Evolutionary conservation across 2,329 filamentous ascomycete genomes (phyloP).

Genomic region (Dactylellina haptotyla): DNA sequence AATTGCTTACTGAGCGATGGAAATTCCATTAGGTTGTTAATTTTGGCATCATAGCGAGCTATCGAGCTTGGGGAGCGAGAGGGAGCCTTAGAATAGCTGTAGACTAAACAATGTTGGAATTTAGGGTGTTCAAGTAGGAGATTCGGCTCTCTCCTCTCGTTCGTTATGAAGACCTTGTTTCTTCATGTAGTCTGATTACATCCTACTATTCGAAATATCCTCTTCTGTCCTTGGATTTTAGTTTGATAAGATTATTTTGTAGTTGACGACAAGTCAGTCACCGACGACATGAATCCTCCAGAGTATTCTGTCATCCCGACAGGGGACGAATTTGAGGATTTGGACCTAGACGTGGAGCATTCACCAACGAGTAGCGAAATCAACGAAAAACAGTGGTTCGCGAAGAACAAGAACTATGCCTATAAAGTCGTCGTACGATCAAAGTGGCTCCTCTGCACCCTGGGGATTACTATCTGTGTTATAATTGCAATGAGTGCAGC

Average conservation of each 20-base stretch:
- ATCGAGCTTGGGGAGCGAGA: too few species aligned
- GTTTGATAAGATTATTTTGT: background rate
- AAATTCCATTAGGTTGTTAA: too few species aligned
- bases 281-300: background rate
- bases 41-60: too few species aligned
- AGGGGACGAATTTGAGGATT: conserved; percentile 9
- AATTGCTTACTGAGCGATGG: too few species aligned
- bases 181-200: too few species aligned
- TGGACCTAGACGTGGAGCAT: conserved; percentile 7
- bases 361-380: background rate
- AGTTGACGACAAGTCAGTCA: background rate
- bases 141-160: too few species aligned
- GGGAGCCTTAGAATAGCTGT: too few species aligned
- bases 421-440: background rate
- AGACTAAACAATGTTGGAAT: too few species aligned
- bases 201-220: too few species aligned
- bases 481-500: background rate
- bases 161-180: too few species aligned
- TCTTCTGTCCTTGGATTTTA: too few species aligned
- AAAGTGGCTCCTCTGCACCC: background rate
- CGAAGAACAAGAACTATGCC: background rate
- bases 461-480: background rate
- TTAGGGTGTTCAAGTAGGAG: too few species aligned
- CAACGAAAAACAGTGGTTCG: conserved; percentile 9
- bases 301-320: background rate